A percentile compares a stretch with the other conserved stretches of the same genome.
These are phyloP conservation scores for Effrenium voratum DNA, from an alignment of 73 alveolate species.

Conservation along the genomic window DNA sequence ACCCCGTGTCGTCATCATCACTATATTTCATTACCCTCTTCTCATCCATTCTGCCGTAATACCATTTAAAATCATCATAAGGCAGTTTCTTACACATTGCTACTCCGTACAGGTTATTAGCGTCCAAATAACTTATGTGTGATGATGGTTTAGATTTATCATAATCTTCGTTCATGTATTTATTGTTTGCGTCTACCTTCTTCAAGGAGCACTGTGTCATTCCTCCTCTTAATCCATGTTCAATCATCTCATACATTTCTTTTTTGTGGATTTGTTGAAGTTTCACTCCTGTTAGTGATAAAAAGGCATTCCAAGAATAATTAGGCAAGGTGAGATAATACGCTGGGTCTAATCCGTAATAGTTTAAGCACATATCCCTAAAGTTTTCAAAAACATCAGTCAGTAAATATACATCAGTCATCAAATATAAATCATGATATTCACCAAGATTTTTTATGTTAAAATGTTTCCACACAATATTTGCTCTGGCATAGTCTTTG, in stretches of 20 bases:
- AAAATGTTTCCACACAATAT: background rate
- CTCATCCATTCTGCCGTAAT: background rate
- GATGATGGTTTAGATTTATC: conserved; percentile 1
- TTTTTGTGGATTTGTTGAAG: background rate
- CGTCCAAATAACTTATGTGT: background rate
- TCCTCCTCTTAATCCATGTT: background rate
- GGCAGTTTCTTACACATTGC: background rate
- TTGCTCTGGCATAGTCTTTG: conserved; percentile 10
- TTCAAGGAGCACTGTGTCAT: background rate
- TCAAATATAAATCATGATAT: background rate
- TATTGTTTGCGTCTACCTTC: background rate
- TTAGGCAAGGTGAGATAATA: conserved; percentile 9
- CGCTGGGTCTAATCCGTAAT: conserved; percentile 35
- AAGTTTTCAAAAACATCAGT: background rate
- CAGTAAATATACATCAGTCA: conserved; percentile 24
- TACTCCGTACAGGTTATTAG: background rate
- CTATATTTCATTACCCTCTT: background rate
- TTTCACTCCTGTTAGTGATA: background rate
- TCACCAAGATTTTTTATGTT: background rate
- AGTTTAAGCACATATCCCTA: background rate
- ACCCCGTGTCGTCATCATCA: conserved; percentile 29
- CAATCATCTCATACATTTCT: background rate
- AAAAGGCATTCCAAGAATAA: background rate
- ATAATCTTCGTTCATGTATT: background rate
- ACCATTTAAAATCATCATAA: background rate